phyloP scores from a whole-genome alignment of 2,329 filamentous ascomycete genomes.

The Xylaria sp. region DNA sequence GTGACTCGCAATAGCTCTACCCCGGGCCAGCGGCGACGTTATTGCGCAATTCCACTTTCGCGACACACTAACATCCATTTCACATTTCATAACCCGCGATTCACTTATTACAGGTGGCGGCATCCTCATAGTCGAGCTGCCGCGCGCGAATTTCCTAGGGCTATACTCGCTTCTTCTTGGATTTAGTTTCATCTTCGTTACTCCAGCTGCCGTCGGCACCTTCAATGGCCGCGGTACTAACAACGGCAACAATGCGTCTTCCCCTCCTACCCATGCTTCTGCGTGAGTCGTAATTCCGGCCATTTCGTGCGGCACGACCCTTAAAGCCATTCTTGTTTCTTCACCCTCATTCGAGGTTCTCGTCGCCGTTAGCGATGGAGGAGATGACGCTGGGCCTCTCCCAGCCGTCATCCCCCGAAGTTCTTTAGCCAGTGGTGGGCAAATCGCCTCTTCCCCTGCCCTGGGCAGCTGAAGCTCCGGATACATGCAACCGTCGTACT shows the following conservation, averaged over 20 bases:
- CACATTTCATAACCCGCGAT: conserved; percentile 16
- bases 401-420: conserved; percentile 10
- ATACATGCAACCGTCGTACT: conserved; percentile 47
- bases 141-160: conserved; percentile 21
- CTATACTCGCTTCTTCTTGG: conserved; percentile 21
- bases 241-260: neutral
- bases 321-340: neutral
- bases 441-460: conserved; percentile 44
- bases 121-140: conserved; percentile 24
- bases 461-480: conserved; percentile 45
- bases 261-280: conserved; percentile 1
- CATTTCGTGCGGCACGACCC: neutral
- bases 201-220: conserved; percentile 1
- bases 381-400: neutral
- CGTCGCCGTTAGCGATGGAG: neutral
- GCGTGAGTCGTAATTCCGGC: neutral
- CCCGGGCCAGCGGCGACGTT: neutral
- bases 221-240: conserved; percentile 4
- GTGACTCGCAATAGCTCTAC: neutral
- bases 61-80: conserved; percentile 7
- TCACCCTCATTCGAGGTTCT: neutral
- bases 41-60: conserved; percentile 20
- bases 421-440: conserved; percentile 38
- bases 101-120: conserved; percentile 15
- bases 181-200: conserved; percentile 6